phyloP scores from a whole-genome alignment of 257 asterid genomes.

The Solanum chilense region DNA sequence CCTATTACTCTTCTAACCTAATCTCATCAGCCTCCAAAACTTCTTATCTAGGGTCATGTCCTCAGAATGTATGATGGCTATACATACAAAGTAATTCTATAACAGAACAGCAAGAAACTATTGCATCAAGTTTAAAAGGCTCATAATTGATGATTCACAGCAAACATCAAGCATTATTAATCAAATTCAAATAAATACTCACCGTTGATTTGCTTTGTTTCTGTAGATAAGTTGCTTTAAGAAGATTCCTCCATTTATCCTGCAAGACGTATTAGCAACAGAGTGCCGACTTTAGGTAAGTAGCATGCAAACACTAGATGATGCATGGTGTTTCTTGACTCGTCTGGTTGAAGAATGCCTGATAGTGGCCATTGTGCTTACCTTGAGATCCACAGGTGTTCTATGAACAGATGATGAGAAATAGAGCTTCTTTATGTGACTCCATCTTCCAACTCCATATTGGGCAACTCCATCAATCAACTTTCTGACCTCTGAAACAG shows the following conservation, averaged over 20 bases:
- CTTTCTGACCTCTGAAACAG: conserved; percentile 67
- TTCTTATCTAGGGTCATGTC: not conserved
- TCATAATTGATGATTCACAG: not conserved
- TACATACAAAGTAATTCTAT: not conserved
- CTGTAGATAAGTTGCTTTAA: conserved; percentile 75
- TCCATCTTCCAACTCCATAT: conserved; percentile 93
- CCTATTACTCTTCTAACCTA: not conserved
- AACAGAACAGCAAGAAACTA: not conserved
- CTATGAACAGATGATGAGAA: conserved; percentile 79
- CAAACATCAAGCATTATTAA: not conserved
- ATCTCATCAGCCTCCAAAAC: not conserved
- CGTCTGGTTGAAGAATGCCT: not conserved
- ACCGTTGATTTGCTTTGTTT: conserved; percentile 50
- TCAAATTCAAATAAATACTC: not conserved
- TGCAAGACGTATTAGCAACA: conserved; percentile 17
- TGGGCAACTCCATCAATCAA: conserved; percentile 88
- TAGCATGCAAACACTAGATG: not conserved
- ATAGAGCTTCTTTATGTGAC: conserved; percentile 65
- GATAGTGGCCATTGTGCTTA: not conserved
- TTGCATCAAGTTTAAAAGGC: not conserved
- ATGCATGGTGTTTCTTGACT: not conserved
- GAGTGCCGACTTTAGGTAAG: not conserved
- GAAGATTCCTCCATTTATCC: conserved; percentile 99
- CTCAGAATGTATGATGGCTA: not conserved
- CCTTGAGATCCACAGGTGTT: conserved; percentile 95